Conservation (phyloP, 2,329 filamentous ascomycete genomes). For the Scleromitrula shiraiana region DNA sequence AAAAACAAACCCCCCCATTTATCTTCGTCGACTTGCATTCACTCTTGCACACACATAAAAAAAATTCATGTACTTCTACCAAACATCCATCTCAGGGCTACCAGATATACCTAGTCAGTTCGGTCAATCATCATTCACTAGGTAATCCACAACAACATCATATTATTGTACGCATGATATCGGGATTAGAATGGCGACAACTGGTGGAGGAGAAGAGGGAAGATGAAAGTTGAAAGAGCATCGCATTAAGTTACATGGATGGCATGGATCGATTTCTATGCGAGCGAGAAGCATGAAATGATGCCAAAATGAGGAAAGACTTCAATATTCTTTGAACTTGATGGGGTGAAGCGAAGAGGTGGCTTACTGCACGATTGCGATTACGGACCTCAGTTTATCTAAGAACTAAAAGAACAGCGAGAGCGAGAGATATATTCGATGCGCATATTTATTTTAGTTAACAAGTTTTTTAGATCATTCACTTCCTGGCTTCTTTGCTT, state of each 20-base stretch:
- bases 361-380: conserved; percentile 4
- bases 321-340: background rate
- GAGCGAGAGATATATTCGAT: too few species aligned
- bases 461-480: too few species aligned
- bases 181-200: background rate
- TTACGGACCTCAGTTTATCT: background rate
- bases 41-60: too few species aligned
- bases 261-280: background rate
- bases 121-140: background rate
- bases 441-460: too few species aligned
- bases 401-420: background rate
- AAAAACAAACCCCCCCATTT: too few species aligned
- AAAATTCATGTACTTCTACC: too few species aligned
- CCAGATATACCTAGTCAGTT: background rate
- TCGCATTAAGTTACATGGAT: background rate
- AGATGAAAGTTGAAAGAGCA: background rate
- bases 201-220: background rate
- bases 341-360: background rate
- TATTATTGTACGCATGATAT: background rate
- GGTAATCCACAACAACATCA: background rate
- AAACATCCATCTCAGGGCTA: too few species aligned
- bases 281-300: background rate
- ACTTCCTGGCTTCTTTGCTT: too few species aligned
- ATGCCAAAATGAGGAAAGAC: background rate
- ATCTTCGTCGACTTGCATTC: too few species aligned